Conservation (phyloP, 176 grass and related monocot species). For the Themeda triandra region DNA sequence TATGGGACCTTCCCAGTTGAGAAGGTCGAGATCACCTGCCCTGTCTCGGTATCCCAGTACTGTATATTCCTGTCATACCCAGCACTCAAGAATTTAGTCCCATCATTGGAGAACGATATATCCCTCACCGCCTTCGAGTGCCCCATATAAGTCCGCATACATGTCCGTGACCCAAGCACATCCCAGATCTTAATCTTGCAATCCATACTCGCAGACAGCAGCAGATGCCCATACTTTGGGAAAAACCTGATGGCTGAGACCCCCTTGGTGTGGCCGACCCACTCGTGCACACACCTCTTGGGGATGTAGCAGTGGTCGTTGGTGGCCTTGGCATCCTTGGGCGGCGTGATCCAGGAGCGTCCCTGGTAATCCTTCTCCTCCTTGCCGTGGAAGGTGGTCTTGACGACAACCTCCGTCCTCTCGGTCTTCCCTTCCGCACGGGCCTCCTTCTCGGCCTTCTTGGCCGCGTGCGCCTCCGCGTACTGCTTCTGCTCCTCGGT, state of each 20-base stretch:
- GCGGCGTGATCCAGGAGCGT: slow-evolving; percentile 86
- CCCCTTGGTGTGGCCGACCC: slow-evolving; percentile 95
- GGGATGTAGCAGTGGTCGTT: slow-evolving; percentile 93
- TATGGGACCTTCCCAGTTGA: slow-evolving; percentile 93
- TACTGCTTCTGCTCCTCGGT: slow-evolving; percentile 96
- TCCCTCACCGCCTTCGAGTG: slow-evolving; percentile 95
- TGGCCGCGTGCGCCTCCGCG: slow-evolving; percentile 74
- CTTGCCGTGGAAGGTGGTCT: slow-evolving; percentile 95
- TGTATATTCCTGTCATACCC: slow-evolving; percentile 97
- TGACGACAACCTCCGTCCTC: slow-evolving; percentile 58
- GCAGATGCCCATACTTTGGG: slow-evolving; percentile 79
- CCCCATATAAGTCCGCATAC: slow-evolving; percentile 99
- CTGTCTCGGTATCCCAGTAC: slow-evolving; percentile 99
- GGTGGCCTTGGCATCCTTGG: slow-evolving; percentile 83
- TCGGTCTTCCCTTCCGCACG: slow-evolving; percentile 59
- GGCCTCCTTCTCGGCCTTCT: slow-evolving; percentile 98
- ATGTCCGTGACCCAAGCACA: slow-evolving; percentile 68
- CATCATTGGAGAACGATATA: slow-evolving; percentile 94
- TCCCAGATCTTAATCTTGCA: slow-evolving; percentile 99
- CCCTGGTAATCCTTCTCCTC: slow-evolving; percentile 97
- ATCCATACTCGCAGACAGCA: slow-evolving; percentile 96
- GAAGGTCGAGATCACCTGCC: slow-evolving; percentile 96
- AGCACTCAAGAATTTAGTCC: slow-evolving; percentile 89
- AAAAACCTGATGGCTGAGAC: slow-evolving; percentile 89
- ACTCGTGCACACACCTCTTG: slow-evolving; percentile 95